A percentile compares a stretch with the other conserved stretches of the same genome.
Conservation (phyloP, 768 basidiomycete genomes). For the Piloderma croceum region DNA sequence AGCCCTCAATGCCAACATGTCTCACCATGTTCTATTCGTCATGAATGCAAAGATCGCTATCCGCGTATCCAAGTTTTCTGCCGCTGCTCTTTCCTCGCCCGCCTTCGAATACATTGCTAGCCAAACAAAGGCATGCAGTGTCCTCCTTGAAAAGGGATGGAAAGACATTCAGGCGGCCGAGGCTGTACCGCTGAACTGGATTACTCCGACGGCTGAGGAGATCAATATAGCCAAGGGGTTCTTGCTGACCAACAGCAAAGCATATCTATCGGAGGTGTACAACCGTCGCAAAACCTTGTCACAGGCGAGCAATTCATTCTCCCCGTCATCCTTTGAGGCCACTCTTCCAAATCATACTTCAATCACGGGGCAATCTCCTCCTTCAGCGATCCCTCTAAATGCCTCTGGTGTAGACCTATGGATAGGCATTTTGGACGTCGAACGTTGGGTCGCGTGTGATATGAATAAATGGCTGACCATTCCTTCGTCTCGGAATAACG, state of each 20-base stretch:
- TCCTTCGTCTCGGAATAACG: no score
- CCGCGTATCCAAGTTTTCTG: conserved; percentile 18
- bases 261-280: neutral
- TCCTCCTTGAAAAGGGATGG: no score
- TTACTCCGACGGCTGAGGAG: neutral
- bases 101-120: no score
- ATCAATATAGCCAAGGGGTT: neutral
- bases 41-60: conserved; percentile 18
- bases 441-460: neutral
- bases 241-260: neutral
- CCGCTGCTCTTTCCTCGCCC: no score
- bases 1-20: conserved; percentile 1
- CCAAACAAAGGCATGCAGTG: no score
- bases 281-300: neutral
- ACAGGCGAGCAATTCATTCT: neutral
- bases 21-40: conserved; percentile 15
- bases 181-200: neutral
- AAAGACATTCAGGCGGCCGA: neutral
- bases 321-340: neutral
- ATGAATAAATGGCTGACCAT: no score
- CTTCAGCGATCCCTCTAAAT: neutral
- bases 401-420: neutral
- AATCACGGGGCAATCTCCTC: neutral
- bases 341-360: neutral
- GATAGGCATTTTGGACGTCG: neutral